Percentiles rank a stretch among this genome's conserved stretches.
Evolutionary conservation across 805 yeast species (phyloP).

Genomic region (Torulaspora gathmanii): DNA sequence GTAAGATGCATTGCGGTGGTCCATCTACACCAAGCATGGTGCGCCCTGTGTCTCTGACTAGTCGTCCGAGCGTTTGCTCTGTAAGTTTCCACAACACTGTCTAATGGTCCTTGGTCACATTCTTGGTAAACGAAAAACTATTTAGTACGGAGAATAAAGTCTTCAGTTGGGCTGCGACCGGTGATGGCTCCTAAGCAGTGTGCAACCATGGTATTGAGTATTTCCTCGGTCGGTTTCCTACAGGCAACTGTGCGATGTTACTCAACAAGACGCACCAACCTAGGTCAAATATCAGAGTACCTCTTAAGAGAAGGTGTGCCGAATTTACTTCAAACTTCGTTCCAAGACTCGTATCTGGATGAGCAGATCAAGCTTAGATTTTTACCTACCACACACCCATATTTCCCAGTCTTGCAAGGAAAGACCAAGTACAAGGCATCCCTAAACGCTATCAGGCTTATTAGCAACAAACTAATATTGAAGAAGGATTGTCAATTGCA

Average conservation of each 20-base stretch:
- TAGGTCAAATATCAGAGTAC: constrained; percentile 50
- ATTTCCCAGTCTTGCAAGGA: constrained; percentile 55
- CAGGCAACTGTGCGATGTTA: constrained; percentile 1
- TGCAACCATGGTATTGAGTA: background rate
- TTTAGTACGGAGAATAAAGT: background rate
- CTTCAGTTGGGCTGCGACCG: no score
- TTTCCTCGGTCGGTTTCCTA: background rate
- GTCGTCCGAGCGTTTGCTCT: background rate
- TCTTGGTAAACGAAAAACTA: constrained; percentile 1
- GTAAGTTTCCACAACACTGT: background rate
- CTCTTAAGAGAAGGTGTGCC: constrained; percentile 48
- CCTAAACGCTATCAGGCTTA: constrained; percentile 50
- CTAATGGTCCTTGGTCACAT: background rate
- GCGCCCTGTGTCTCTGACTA: no score
- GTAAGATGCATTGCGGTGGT: no score
- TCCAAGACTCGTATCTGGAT: constrained; percentile 45
- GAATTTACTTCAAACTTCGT: constrained; percentile 41
- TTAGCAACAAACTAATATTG: constrained; percentile 52
- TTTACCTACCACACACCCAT: constrained; percentile 51
- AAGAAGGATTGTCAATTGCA: constrained; percentile 51
- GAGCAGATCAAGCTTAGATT: constrained; percentile 48
- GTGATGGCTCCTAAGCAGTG: background rate
- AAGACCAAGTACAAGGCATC: constrained; percentile 52
- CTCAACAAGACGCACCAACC: constrained; percentile 34
- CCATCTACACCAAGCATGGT: no score